Conservation (phyloP, 1,284 basidiomycete species). For the Cryptococcus sp. region DNA sequence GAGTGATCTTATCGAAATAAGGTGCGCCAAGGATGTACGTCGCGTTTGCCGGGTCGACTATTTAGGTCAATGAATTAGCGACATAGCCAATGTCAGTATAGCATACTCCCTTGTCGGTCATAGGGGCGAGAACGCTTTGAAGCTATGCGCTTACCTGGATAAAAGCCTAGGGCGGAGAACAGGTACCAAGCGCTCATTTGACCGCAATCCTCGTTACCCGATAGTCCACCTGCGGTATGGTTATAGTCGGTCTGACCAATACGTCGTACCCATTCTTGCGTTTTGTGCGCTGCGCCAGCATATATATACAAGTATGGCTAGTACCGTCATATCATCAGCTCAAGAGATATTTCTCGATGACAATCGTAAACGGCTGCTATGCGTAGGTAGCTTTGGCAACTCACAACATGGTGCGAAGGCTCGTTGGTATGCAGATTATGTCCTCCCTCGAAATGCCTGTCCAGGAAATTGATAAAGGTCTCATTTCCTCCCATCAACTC, state of each 20-base stretch:
- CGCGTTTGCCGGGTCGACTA: slow-evolving; percentile 70
- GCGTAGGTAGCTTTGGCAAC: slow-evolving; percentile 3
- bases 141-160: slow-evolving; percentile 59
- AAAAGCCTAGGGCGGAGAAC: slow-evolving; percentile 78
- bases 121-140: neutral
- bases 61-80: neutral
- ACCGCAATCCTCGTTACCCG: slow-evolving; percentile 76
- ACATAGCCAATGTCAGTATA: neutral
- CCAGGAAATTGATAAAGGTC: slow-evolving; percentile 67
- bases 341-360: too few relatives aligned
- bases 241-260: slow-evolving; percentile 68
- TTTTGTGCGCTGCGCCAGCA: slow-evolving; percentile 66
- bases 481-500: slow-evolving; percentile 65
- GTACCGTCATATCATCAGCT: neutral
- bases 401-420: slow-evolving; percentile 54
- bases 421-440: slow-evolving; percentile 84
- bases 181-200: slow-evolving; percentile 88
- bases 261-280: slow-evolving; percentile 68
- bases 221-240: slow-evolving; percentile 57
- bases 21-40: slow-evolving; percentile 75
- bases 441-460: slow-evolving; percentile 74
- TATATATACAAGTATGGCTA: slow-evolving; percentile 73
- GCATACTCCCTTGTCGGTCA: neutral
- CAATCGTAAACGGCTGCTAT: too few relatives aligned
- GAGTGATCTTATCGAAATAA: slow-evolving; percentile 66